Conservation (phyloP, 2,329 filamentous ascomycete species). For the Claviceps africana region DNA sequence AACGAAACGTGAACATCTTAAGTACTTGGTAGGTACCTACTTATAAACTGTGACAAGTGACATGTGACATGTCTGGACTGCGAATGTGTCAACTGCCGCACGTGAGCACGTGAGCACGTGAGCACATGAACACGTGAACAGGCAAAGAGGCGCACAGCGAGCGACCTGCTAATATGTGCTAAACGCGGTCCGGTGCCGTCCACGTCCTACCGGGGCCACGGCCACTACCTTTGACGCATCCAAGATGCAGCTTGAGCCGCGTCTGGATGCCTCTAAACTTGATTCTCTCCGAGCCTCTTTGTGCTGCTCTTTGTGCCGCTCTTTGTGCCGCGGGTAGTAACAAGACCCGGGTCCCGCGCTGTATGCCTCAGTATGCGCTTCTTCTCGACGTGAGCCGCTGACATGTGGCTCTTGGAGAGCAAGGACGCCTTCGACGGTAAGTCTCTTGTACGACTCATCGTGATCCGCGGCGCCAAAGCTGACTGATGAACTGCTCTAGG, state of each 20-base stretch:
- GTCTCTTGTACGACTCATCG: not conserved
- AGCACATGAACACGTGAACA: constrained; percentile 12
- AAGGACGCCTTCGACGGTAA: constrained; percentile 37
- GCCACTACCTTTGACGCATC: not conserved
- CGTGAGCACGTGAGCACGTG: too few species aligned
- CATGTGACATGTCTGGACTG: too few species aligned
- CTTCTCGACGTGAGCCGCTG: not conserved
- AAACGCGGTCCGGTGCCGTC: constrained; percentile 5
- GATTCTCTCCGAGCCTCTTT: not conserved
- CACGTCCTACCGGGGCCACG: constrained; percentile 5
- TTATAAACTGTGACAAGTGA: too few species aligned
- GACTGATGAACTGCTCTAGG: constrained; percentile 14
- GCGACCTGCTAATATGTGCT: constrained; percentile 3
- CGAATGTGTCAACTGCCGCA: too few species aligned
- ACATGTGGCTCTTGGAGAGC: constrained; percentile 54
- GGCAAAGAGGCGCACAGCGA: constrained; percentile 11
- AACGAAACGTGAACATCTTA: too few species aligned
- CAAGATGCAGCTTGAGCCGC: not conserved
- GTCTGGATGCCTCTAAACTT: not conserved
- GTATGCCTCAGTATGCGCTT: not conserved
- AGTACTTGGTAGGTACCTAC: too few species aligned
- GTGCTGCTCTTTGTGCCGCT: too few species aligned
- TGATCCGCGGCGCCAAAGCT: not conserved
- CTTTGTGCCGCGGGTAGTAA: too few species aligned
- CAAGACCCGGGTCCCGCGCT: not conserved